phyloP scores from a whole-genome alignment of 768 basidiomycete genomes.

The Phylloporus sp. region DNA sequence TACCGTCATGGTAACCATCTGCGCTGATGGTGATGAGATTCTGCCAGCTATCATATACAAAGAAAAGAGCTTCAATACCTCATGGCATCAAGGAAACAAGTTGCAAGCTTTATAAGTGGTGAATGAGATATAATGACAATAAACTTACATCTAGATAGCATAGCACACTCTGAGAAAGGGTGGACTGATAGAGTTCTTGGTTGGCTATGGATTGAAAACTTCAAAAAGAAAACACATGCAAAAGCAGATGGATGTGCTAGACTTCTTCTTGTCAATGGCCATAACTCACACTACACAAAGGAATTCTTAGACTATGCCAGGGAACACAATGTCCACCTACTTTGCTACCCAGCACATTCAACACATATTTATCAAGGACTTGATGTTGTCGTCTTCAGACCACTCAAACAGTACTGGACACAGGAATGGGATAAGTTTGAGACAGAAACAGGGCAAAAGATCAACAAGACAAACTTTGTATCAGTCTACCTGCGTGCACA shows the following conservation, averaged over 20 bases:
- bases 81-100: constrained; percentile 20
- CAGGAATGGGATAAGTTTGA: constrained; percentile 12
- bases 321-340: constrained; percentile 34
- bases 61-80: constrained; percentile 11
- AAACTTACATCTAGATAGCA: constrained; percentile 16
- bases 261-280: constrained; percentile 43
- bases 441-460: neutral
- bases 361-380: constrained; percentile 35
- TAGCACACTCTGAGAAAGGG: constrained; percentile 14
- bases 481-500: no score
- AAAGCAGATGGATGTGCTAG: constrained; percentile 30
- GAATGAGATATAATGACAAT: neutral
- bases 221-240: constrained; percentile 28
- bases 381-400: constrained; percentile 35
- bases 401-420: constrained; percentile 29
- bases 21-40: constrained; percentile 36
- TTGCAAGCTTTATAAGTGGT: constrained; percentile 14
- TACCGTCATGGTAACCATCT: constrained; percentile 35
- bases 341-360: constrained; percentile 38
- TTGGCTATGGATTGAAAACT: constrained; percentile 25
- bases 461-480: constrained; percentile 5
- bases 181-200: constrained; percentile 30
- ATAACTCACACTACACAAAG: constrained; percentile 39
- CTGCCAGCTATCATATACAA: constrained; percentile 35
- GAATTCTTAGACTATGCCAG: constrained; percentile 37